Evolutionary conservation across 345 rosid species (phyloP), one percentile per base, ranked within the genome.

Genomic region (Dipteronia dyeriana): DNA sequence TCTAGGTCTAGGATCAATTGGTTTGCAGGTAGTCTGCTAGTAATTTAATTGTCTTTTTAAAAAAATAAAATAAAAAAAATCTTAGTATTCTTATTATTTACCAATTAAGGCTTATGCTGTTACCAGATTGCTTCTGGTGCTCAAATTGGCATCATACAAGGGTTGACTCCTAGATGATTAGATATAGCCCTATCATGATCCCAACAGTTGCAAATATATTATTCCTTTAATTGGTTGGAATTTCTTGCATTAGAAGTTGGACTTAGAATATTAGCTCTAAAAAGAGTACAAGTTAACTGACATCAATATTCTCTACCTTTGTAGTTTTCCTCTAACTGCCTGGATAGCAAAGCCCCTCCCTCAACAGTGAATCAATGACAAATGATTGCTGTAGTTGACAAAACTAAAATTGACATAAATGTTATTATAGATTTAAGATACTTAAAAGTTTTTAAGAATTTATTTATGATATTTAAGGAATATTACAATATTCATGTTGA

Each of bases 121-220:
- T 25, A 5, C 10, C 11, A 22, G 56, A 23, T 38, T 65, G 68
- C 57, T 69, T 79, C 41, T 78, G 66, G 29, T 69, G 9, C 41
- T 76, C 43, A 76, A 57, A 43, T 76, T 29, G 73, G 68, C 82
- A 60, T 70, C 66, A 11, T 17, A 9, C 62, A 69, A n/a, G 59
- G 61, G 17, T 59, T 79, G 43, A 14, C 66, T 64, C 11, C 16
- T 66, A 10, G 25, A 53, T 68, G 41, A 11, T 39, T 56, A 13
- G 16, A 51, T 65, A 34, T 13, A 17, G 17, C 53, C 26, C 60
- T 20, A 51, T 66, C 68, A 38, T 63, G 34, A 59, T 71, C 68
- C 43, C 20, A 43, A 57, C 71, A 56, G 34, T 23, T 53, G 47
- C 20, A 1, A 5, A 16, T 59, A 61, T 43, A 54, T 10, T 63